Base-by-base conservation (phyloP, 176 grass and related monocot genomes). In the Oryza glaberrima region DNA sequence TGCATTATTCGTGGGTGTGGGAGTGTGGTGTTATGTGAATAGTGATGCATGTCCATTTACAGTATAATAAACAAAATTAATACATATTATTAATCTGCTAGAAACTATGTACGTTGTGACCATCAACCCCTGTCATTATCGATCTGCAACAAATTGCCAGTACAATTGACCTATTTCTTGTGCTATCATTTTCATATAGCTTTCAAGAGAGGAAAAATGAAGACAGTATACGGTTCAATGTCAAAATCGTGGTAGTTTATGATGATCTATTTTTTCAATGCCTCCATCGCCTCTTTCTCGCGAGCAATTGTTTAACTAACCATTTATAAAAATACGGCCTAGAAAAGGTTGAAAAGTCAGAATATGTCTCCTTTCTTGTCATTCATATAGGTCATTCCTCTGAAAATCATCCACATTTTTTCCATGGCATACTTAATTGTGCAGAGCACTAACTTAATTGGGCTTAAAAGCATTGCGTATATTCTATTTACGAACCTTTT, bases 231-330 rank as follows among this genome's bases (percentile, higher is more conserved):
- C 25, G 3, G 72, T 76, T 81, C 46, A 11, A 76, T 54, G 78
- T 63, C 78, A 58, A 82, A 47, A 82, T 87, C 79, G 17, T 4
- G 26, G 19, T 47, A 25, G 16, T 82, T 69, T 22, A 70, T 43
- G 22, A 32, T 65, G 4, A 19, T 7, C 9, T 6, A 15, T 65
- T 73, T 51, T 80, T 19, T 28, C 56, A 40, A 32, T 46, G 0
- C 17, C 72, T 67, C 9, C 45, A 1, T 30, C 6, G n/a, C 9
- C 19, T 34, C 40, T 76, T 73, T 25, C 76, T 25, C 28, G 1
- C 30, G 30, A 32, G 30, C 25, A 45, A 30, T 46, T 23, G 67
- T 14, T 43, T 26, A 15, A 28, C 34, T 26, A 48, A 43, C 13
- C 0, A 32, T 2, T 17, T 35, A 7, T 35, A 7, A 40, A 40